phyloP scores from a whole-genome alignment of 2,329 filamentous ascomycete species.

The Pseudogymnoascus sp. region DNA sequence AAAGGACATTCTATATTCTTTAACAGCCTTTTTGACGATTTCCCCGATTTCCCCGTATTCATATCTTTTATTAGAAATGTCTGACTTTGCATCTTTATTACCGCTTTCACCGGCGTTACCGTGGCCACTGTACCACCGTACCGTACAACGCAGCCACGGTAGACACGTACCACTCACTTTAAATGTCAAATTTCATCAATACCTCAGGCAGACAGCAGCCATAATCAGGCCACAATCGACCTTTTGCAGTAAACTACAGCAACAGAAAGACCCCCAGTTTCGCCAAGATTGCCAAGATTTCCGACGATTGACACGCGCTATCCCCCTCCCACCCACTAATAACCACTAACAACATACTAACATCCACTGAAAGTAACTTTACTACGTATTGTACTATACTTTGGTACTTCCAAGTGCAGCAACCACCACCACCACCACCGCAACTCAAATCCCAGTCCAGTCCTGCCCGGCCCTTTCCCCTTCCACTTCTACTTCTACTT shows the following conservation, averaged over 20 bases:
- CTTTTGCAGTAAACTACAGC: not conserved
- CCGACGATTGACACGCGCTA: not conserved
- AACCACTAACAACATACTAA: too few species aligned
- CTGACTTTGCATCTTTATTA: not conserved
- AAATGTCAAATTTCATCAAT: not conserved
- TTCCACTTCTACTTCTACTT: not conserved
- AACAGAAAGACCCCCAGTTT: not conserved
- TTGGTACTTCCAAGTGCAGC: not conserved
- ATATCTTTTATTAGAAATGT: not conserved
- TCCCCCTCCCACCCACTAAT: not conserved
- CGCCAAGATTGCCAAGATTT: not conserved
- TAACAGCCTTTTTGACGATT: too few species aligned
- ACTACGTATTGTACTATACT: not conserved
- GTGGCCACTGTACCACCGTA: not conserved
- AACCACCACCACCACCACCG: too few species aligned
- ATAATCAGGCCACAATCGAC: not conserved
- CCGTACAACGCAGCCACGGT: not conserved
- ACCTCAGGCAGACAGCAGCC: not conserved
- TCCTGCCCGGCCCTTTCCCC: not conserved
- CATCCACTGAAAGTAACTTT: not conserved
- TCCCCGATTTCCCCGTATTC: not conserved
- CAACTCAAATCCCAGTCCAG: too few species aligned
- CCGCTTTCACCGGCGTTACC: not conserved
- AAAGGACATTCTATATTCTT: not conserved
- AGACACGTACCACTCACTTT: too few species aligned